phyloP scores from a whole-genome alignment of 495 filamentous ascomycete species.

The Aspergillus kassunensis region DNA sequence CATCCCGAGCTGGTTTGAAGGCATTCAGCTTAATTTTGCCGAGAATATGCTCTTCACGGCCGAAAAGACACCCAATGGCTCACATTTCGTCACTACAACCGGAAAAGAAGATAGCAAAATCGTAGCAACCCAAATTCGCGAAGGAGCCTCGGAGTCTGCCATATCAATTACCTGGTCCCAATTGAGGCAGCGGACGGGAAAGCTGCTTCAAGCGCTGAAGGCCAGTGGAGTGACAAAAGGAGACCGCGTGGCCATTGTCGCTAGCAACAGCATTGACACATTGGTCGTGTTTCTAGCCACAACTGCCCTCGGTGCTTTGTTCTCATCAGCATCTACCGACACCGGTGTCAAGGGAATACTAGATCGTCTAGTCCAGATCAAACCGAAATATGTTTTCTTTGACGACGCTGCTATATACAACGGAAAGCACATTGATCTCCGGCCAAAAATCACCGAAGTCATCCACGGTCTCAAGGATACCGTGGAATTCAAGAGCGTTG shows the following conservation, averaged over 20 bases:
- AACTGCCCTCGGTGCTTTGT: constrained; percentile 63
- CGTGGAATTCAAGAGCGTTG: constrained; percentile 56
- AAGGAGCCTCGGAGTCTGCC: constrained; percentile 54
- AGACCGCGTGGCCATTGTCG: constrained; percentile 68
- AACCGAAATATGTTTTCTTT: constrained; percentile 70
- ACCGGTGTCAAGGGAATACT: constrained; percentile 75
- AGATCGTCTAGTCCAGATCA: constrained; percentile 67
- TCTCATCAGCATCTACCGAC: constrained; percentile 70
- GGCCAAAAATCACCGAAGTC: constrained; percentile 65
- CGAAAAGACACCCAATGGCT: constrained; percentile 36
- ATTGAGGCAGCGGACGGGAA: constrained; percentile 52
- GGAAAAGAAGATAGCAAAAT: constrained; percentile 68
- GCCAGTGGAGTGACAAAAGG: constrained; percentile 60
- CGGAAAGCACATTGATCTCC: constrained; percentile 66
- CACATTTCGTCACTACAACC: constrained; percentile 29
- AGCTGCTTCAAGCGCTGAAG: constrained; percentile 58
- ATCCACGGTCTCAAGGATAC: constrained; percentile 55
- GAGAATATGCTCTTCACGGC: constrained; percentile 64
- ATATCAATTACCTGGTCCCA: constrained; percentile 60
- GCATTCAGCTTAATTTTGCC: constrained; percentile 70
- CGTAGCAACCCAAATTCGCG: constrained; percentile 67
- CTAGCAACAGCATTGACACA: constrained; percentile 70
- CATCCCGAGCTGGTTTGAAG: constrained; percentile 37
- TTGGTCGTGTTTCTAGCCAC: constrained; percentile 61
- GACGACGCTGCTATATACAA: constrained; percentile 79